Percentiles rank a stretch among this genome's conserved stretches.
Evolutionary conservation across 305 asterid genomes (phyloP).

Genomic region (Fraxinus dipetala): DNA sequence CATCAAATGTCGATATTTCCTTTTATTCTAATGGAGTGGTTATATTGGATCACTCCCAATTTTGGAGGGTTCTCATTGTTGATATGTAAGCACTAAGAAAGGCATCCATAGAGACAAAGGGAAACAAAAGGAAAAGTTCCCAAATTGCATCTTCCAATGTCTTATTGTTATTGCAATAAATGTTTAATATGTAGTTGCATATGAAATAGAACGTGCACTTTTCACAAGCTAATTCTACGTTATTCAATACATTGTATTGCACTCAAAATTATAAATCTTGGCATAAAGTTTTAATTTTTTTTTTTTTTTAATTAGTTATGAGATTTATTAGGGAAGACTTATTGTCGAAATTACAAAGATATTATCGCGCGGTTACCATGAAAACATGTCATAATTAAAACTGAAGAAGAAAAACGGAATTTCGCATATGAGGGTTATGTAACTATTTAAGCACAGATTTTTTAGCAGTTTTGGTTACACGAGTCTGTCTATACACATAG

Average conservation of each 20-base stretch:
- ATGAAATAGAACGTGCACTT: conserved; percentile 16
- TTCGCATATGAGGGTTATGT: neutral
- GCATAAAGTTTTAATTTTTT: neutral
- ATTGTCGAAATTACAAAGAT: neutral
- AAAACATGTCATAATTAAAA: too few relatives aligned
- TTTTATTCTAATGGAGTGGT: neutral
- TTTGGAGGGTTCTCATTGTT: conserved; percentile 42
- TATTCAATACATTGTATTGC: neutral
- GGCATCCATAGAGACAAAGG: conserved; percentile 1
- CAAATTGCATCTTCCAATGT: conserved; percentile 18
- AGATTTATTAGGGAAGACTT: neutral
- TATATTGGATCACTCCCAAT: neutral
- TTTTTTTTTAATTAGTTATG: neutral
- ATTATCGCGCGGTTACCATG: neutral
- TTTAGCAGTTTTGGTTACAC: neutral
- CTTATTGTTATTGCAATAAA: neutral
- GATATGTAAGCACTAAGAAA: conserved; percentile 27
- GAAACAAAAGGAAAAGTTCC: conserved; percentile 33
- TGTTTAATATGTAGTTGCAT: conserved; percentile 23
- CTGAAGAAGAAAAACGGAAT: neutral
- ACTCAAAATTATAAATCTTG: neutral
- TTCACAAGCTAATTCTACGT: neutral
- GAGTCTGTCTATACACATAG: neutral
- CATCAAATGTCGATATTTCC: neutral
- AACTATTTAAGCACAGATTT: neutral